phyloP scores from a whole-genome alignment of 1,284 basidiomycete species.

The Cryptococcus maquisensis region DNA sequence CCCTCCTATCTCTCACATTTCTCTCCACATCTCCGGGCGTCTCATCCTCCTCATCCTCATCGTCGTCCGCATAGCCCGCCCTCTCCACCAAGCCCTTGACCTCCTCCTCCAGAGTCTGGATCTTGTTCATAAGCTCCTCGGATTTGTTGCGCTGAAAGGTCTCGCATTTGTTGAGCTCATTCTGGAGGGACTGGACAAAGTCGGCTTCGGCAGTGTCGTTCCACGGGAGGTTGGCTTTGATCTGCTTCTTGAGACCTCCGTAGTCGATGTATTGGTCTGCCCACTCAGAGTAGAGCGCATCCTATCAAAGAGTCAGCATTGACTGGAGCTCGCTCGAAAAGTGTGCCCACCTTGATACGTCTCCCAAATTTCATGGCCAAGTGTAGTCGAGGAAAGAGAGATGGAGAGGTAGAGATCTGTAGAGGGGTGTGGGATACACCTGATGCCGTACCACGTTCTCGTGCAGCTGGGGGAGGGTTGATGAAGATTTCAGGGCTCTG shows the following conservation, averaged over 20 bases:
- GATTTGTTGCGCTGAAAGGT: slow-evolving; percentile 92
- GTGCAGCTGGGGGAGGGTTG: too few relatives aligned
- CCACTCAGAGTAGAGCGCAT: slow-evolving; percentile 84
- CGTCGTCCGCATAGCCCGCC: slow-evolving; percentile 31
- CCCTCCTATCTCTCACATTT: slow-evolving; percentile 52
- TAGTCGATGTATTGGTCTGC: slow-evolving; percentile 85
- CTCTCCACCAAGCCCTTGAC: slow-evolving; percentile 66
- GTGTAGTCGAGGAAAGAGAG: neutral
- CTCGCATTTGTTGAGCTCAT: slow-evolving; percentile 92
- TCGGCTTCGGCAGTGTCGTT: slow-evolving; percentile 70
- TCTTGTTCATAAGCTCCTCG: slow-evolving; percentile 72
- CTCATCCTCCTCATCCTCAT: slow-evolving; percentile 56
- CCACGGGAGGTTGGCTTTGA: slow-evolving; percentile 67
- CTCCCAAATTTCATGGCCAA: slow-evolving; percentile 76
- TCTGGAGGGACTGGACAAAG: slow-evolving; percentile 73
- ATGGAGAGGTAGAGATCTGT: neutral
- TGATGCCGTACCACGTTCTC: neutral
- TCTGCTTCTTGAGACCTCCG: slow-evolving; percentile 78
- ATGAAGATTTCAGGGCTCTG: too few relatives aligned
- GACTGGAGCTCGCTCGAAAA: neutral
- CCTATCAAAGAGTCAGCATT: slow-evolving; percentile 51
- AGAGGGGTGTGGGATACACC: neutral
- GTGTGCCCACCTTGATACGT: slow-evolving; percentile 65
- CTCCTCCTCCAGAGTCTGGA: slow-evolving; percentile 71
- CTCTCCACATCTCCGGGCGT: slow-evolving; percentile 35